Evolutionary conservation across 106 monocot species (phyloP).

Genomic region (Cymbidium sinense): DNA sequence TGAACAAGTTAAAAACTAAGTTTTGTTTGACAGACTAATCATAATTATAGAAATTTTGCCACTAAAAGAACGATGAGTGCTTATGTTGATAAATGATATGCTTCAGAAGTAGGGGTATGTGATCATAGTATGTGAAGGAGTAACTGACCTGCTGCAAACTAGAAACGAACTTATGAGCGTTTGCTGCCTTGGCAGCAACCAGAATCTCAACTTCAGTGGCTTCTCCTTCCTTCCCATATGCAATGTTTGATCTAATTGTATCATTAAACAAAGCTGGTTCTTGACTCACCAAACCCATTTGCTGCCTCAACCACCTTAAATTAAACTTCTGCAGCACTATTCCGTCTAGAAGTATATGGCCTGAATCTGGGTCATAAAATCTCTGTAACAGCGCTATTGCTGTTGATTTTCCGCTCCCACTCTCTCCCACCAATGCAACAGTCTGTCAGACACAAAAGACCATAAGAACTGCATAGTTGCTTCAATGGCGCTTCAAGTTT

Average conservation of each 20-base stretch:
- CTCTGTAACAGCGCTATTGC: background rate
- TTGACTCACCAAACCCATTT: constrained; percentile 6
- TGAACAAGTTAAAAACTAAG: too few species aligned
- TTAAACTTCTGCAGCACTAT: background rate
- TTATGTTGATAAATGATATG: too few species aligned
- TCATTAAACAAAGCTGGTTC: constrained; percentile 7
- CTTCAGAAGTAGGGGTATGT: too few species aligned
- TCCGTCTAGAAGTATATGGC: background rate
- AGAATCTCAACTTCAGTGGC: constrained; percentile 5
- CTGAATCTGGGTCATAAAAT: constrained; percentile 9
- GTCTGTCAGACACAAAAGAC: background rate
- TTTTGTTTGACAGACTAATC: background rate
- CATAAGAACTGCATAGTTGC: background rate
- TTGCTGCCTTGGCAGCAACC: background rate
- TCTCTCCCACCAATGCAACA: constrained; percentile 8
- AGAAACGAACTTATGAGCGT: constrained; percentile 7
- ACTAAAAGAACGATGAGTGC: too few species aligned
- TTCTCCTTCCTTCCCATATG: background rate
- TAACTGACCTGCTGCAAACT: constrained; percentile 6
- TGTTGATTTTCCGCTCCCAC: constrained; percentile 9
- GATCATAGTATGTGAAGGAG: background rate
- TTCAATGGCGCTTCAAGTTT: background rate
- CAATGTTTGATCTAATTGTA: background rate
- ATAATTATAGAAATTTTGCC: too few species aligned
- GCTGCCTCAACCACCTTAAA: background rate